phyloP scores from a whole-genome alignment of 225 moss, liverwort and hornwort species.

The Marchantia polymorpha region DNA sequence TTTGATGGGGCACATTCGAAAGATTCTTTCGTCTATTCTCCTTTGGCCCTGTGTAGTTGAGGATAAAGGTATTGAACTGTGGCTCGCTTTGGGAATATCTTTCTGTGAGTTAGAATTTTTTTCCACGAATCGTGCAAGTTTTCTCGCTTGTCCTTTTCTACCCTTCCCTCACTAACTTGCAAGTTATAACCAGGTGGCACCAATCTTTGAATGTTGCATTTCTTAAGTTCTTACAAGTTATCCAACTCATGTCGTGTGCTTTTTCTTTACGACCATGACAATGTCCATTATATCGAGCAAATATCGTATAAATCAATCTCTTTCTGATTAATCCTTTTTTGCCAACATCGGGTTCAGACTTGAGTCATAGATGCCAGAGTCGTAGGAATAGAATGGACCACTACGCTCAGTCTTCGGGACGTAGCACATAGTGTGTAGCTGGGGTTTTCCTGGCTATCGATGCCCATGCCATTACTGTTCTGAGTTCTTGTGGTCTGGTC shows the following conservation, averaged over 20 bases:
- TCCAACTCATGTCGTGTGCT: too few species aligned
- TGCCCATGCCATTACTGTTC: background rate
- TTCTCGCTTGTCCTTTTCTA: too few species aligned
- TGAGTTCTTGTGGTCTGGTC: background rate
- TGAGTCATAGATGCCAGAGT: background rate
- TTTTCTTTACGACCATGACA: too few species aligned
- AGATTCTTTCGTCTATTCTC: slow-evolving; percentile 58
- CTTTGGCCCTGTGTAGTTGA: slow-evolving; percentile 55
- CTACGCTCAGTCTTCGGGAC: background rate
- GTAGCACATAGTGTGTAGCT: background rate
- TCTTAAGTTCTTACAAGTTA: too few species aligned
- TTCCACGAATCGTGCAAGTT: too few species aligned
- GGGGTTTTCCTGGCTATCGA: background rate
- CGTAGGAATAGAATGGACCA: background rate
- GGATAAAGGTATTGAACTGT: slow-evolving; percentile 23
- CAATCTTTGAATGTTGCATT: too few species aligned
- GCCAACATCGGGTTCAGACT: background rate
- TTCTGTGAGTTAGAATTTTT: background rate
- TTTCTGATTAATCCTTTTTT: background rate
- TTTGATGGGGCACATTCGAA: slow-evolving; percentile 49
- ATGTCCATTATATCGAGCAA: too few species aligned
- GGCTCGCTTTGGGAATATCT: background rate
- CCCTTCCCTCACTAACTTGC: too few species aligned
- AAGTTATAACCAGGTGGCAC: too few species aligned
- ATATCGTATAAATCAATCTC: too few species aligned